phyloP scores from a whole-genome alignment of 2,329 filamentous ascomycete species.

The Teratosphaeriaceae sp. region DNA sequence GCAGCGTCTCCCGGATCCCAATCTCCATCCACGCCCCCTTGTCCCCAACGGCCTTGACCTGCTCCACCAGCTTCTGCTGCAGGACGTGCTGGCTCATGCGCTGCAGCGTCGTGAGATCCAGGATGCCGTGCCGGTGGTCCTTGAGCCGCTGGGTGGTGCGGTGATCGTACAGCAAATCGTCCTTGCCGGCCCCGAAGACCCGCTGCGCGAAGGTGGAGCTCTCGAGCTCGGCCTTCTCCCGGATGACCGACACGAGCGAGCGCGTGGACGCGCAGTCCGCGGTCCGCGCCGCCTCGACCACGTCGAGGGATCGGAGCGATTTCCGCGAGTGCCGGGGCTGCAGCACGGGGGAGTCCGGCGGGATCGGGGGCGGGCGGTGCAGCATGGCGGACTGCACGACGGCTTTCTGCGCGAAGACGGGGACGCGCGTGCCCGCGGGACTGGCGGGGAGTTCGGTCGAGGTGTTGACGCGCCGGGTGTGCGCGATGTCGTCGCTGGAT shows the following conservation, averaged over 20 bases:
- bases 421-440: neutral
- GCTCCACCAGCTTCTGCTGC: conserved; percentile 18
- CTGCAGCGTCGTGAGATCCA: conserved; percentile 16
- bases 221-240: conserved; percentile 1
- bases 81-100: conserved; percentile 18
- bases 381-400: conserved; percentile 1
- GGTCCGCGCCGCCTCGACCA: conserved; percentile 6
- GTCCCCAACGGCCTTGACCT: conserved; percentile 17
- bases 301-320: conserved; percentile 5
- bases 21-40: conserved; percentile 19
- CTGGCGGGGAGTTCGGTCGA: neutral
- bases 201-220: conserved; percentile 12
- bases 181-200: conserved; percentile 17
- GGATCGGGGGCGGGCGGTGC: neutral
- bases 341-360: neutral
- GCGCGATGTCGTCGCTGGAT: neutral
- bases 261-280: neutral
- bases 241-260: conserved; percentile 2
- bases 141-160: conserved; percentile 8
- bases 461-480: neutral
- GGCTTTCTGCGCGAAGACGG: neutral
- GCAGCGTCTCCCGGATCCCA: conserved; percentile 17
- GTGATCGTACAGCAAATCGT: conserved; percentile 15
- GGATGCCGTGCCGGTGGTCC: conserved; percentile 12
- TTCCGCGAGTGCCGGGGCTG: neutral